phyloP scores from a whole-genome alignment of 441 rosid genomes.

The Eutrema salsugineum region DNA sequence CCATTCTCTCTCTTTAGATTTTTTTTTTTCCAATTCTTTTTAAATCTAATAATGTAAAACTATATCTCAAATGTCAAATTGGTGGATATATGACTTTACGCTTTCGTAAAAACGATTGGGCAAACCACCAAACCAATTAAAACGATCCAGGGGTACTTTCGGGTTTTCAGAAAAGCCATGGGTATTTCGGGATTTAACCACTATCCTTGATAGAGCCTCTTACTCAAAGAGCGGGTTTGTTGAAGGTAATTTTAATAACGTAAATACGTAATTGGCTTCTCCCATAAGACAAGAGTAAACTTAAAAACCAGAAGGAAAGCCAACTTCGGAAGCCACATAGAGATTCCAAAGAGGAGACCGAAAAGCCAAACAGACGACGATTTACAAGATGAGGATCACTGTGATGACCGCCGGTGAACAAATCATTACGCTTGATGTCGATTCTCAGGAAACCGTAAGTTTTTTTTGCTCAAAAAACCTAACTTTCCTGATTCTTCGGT shows the following conservation, averaged over 20 bases:
- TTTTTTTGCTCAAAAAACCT: constrained; percentile 18
- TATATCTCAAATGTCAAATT: background rate
- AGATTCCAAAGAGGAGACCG: constrained; percentile 13
- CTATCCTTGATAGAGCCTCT: background rate
- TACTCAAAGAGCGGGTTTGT: background rate
- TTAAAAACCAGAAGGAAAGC: background rate
- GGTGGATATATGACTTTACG: background rate
- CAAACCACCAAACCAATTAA: background rate
- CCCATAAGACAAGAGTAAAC: background rate
- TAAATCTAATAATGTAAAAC: too few relatives aligned
- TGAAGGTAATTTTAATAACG: background rate
- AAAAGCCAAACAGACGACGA: constrained; percentile 8
- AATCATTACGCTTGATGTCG: constrained; percentile 76
- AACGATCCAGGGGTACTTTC: background rate
- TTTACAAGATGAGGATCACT: constrained; percentile 67
- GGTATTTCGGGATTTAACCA: background rate
- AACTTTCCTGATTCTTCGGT: constrained; percentile 18
- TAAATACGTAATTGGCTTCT: constrained; percentile 8
- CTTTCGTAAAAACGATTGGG: background rate
- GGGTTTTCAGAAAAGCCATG: background rate
- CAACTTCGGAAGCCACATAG: background rate
- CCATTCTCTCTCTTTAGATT: too few relatives aligned
- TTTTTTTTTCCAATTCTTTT: too few relatives aligned
- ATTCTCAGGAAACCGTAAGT: constrained; percentile 79
- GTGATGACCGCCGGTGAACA: constrained; percentile 92